Base-by-base conservation (phyloP, 2,329 filamentous ascomycete genomes). In the Alternaria panax region DNA sequence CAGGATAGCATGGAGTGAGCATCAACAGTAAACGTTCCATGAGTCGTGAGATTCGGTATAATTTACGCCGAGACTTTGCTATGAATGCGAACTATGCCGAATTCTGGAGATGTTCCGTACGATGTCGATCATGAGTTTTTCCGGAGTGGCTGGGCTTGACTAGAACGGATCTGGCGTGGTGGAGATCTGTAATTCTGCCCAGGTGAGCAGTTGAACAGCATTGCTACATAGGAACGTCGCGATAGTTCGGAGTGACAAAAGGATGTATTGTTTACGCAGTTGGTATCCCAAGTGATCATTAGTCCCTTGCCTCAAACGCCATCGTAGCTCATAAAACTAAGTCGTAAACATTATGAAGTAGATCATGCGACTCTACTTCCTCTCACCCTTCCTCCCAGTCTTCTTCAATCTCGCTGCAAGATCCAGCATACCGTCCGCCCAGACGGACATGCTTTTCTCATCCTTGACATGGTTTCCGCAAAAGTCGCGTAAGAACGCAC, bases 401-500 rank as follows among this genome's bases (percentile, higher is more conserved):
- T 78, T 79, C 55, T 77, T 76, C 64, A 85, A 68, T 67, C 80
- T 75, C 38, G 65, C 75, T 60, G 72, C 78, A 63, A 85, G 71
- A 64, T 82, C 81, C 36, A 73, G 60, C 30, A 84, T 76, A 1
- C 75, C 81, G 46, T 77, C 74, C 5, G 77, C 80, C 80, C 81
- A 84, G 4, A 78, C 74, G 16, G 69, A 68, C 64, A 78, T 75
- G 14, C 72, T 73, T 14, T 65, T 64, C 43, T 61, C 62, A 6
- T 62, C 61, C 25, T 65, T 74, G 2, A 78, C 64, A 18, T 65
- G 47, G 2, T 40, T 64, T 0, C 75, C 78, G 20, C 89, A 79
- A 74, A 84, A 83, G 34, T 84, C 84, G 12, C 80, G 76, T 63
- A 95, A 72, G 66, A 91, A 93, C 55, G 92, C 90, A n/a, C 80